phyloP scores from a whole-genome alignment of 345 rosid genomes.

The Hibiscus trionum region DNA sequence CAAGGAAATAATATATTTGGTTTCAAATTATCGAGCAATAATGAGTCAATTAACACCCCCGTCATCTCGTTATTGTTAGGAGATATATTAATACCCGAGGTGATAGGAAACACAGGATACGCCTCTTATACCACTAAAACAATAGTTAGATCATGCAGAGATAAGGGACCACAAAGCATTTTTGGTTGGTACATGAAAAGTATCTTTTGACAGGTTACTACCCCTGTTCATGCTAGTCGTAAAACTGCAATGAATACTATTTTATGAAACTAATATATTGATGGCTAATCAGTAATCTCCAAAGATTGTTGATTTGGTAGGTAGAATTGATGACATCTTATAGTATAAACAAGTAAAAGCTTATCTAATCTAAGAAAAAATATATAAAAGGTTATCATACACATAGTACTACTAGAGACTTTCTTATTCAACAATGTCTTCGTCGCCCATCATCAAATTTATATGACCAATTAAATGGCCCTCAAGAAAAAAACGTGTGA shows the following conservation, averaged over 20 bases:
- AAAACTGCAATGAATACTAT: neutral
- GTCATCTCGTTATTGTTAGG: conserved; percentile 3
- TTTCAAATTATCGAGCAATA: neutral
- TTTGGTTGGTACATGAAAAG: neutral
- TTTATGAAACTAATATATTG: neutral
- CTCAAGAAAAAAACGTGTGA: neutral
- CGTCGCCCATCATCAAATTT: neutral
- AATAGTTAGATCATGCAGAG: neutral
- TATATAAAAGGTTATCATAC: neutral
- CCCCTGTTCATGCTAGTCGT: neutral
- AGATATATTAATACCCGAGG: neutral
- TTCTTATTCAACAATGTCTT: neutral
- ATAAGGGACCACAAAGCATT: neutral
- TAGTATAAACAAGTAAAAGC: neutral
- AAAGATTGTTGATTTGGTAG: neutral
- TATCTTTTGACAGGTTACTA: neutral
- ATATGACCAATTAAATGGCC: neutral
- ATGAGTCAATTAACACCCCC: neutral
- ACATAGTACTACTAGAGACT: neutral
- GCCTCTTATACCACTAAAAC: neutral
- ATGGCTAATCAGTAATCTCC: neutral
- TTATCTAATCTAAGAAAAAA: neutral
- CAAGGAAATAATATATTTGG: neutral
- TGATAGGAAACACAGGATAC: neutral
- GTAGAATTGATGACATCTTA: neutral